These are phyloP conservation scores for Penicillium argentinense DNA, from an alignment of 495 filamentous ascomycete genomes.

Conservation along the genomic window DNA sequence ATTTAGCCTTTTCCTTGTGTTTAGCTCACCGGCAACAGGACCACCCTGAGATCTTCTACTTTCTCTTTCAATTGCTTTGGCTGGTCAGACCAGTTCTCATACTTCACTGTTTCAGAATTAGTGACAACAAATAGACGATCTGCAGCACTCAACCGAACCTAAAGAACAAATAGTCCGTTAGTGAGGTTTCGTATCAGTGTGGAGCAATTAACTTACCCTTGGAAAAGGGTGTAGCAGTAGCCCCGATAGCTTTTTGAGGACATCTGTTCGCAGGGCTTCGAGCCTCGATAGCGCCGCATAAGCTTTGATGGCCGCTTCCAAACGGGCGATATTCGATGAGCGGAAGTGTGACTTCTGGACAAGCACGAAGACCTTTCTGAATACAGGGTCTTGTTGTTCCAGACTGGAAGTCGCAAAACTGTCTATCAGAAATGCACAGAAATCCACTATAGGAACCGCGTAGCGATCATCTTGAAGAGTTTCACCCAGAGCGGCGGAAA, in stretches of 20 bases:
- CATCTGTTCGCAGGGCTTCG: constrained; percentile 38
- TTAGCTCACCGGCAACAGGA: constrained; percentile 8
- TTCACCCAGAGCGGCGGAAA: constrained; percentile 43
- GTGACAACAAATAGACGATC: constrained; percentile 42
- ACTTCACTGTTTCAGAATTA: constrained; percentile 30
- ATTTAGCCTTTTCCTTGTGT: neutral
- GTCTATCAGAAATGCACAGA: constrained; percentile 71
- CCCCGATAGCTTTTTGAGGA: constrained; percentile 53
- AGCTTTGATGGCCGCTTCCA: constrained; percentile 73
- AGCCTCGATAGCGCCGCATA: constrained; percentile 65
- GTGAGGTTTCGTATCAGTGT: too few relatives aligned
- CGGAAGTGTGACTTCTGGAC: constrained; percentile 81
- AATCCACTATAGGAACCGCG: constrained; percentile 70
- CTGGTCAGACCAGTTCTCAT: constrained; percentile 43
- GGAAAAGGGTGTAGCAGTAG: constrained; percentile 68
- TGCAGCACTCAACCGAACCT: constrained; percentile 40
- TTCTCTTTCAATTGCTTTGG: constrained; percentile 39
- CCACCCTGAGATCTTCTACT: constrained; percentile 31
- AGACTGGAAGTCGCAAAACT: constrained; percentile 26
- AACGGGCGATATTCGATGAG: constrained; percentile 71
- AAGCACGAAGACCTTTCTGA: constrained; percentile 61
- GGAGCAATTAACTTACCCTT: constrained; percentile 32
- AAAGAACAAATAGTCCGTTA: constrained; percentile 2
- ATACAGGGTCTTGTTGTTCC: constrained; percentile 29
- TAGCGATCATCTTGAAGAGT: constrained; percentile 65